These are phyloP conservation scores for Taiwanofungus camphoratus DNA, from an alignment of 1,284 basidiomycete genomes.

Conservation along the genomic window DNA sequence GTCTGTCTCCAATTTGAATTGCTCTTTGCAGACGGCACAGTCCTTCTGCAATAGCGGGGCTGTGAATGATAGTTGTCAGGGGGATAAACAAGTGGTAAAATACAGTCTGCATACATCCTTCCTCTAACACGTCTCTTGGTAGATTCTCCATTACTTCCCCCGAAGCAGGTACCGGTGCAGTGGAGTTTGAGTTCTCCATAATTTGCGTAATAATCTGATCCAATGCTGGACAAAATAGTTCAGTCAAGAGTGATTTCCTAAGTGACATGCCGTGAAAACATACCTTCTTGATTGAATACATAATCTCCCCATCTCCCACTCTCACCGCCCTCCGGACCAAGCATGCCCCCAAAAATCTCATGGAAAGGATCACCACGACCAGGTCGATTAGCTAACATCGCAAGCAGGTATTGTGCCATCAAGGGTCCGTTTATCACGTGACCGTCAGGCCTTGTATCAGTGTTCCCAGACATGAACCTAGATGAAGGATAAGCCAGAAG, in stretches of 20 bases:
- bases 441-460: slow-evolving; percentile 23
- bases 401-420: slow-evolving; percentile 68
- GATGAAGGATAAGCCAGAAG: slow-evolving; percentile 7
- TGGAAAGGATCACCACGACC: slow-evolving; percentile 34
- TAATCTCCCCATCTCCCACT: slow-evolving; percentile 71
- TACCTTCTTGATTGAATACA: slow-evolving; percentile 78
- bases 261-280: slow-evolving; percentile 9
- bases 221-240: slow-evolving; percentile 42
- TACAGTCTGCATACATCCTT: slow-evolving; percentile 45
- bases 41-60: slow-evolving; percentile 57
- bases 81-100: neutral
- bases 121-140: slow-evolving; percentile 53
- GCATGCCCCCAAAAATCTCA: slow-evolving; percentile 34
- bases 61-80: slow-evolving; percentile 20
- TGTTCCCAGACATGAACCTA: slow-evolving; percentile 3
- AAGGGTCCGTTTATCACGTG: slow-evolving; percentile 47
- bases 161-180: slow-evolving; percentile 67
- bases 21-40: slow-evolving; percentile 77
- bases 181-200: slow-evolving; percentile 65
- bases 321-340: slow-evolving; percentile 30
- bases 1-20: slow-evolving; percentile 59
- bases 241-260: neutral
- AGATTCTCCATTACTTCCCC: slow-evolving; percentile 64
- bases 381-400: slow-evolving; percentile 42
- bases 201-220: slow-evolving; percentile 76